Evolutionary conservation across 2,329 filamentous ascomycete species (phyloP).

Genomic region (Blastomyces silverae): DNA sequence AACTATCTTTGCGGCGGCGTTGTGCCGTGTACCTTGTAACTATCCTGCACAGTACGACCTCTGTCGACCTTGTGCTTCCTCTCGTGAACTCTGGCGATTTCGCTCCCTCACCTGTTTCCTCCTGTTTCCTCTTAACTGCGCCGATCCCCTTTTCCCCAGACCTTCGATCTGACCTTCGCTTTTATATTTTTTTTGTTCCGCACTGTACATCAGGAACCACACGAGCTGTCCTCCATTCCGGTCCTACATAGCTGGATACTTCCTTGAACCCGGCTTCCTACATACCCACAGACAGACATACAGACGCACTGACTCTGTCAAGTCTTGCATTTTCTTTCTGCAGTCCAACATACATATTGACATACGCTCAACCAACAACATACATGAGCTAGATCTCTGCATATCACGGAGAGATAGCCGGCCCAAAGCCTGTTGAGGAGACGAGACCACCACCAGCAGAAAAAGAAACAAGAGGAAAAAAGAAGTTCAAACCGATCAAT

Average conservation of each 20-base stretch:
- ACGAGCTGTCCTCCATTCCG: conserved; percentile 7
- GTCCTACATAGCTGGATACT: conserved; percentile 1
- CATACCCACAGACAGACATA: neutral
- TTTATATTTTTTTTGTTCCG: conserved; percentile 11
- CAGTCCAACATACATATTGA: conserved; percentile 7
- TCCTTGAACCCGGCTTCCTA: conserved; percentile 1
- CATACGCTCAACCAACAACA: neutral
- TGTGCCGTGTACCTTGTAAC: conserved; percentile 4
- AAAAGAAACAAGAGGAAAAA: conserved; percentile 9
- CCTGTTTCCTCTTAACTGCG: conserved; percentile 11
- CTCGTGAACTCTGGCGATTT: neutral
- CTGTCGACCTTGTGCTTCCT: neutral
- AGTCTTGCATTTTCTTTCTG: conserved; percentile 1
- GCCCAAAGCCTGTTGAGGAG: conserved; percentile 2
- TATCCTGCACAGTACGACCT: conserved; percentile 6
- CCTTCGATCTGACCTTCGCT: conserved; percentile 13
- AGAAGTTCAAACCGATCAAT: neutral
- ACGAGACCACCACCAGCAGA: neutral
- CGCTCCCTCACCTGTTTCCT: neutral
- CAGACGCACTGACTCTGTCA: neutral
- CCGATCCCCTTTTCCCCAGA: conserved; percentile 15
- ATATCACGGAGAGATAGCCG: neutral
- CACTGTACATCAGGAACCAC: conserved; percentile 11
- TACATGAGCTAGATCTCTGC: conserved; percentile 7
- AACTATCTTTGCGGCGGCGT: conserved; percentile 6